A percentile compares a stretch with the other conserved stretches of the same genome.
These are phyloP conservation scores for Sporothrix pallida DNA, from an alignment of 2,329 filamentous ascomycete genomes.

Conservation along the genomic window DNA sequence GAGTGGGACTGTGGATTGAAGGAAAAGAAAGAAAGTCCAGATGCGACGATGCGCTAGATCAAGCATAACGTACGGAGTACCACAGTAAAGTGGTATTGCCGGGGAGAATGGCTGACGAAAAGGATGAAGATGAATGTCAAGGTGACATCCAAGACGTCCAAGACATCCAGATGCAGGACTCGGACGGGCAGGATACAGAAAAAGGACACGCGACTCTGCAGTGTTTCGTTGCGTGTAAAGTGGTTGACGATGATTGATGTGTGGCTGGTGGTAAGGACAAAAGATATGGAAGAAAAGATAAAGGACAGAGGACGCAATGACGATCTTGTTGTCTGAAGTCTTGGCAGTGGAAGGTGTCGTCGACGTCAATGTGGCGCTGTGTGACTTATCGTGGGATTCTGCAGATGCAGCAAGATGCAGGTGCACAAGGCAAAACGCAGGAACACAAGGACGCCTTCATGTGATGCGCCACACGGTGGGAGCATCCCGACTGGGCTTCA, in stretches of 20 bases:
- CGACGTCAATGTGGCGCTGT: too few species aligned
- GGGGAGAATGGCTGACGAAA: background rate
- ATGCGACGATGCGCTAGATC: slow-evolving; percentile 1
- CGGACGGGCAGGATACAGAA: too few species aligned
- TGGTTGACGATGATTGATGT: background rate
- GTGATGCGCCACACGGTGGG: background rate
- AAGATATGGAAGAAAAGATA: background rate
- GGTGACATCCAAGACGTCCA: slow-evolving; percentile 2
- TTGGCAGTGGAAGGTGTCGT: background rate
- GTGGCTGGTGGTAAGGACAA: background rate
- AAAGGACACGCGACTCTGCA: background rate
- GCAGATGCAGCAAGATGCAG: background rate
- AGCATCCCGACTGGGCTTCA: slow-evolving; percentile 5
- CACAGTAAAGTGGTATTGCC: background rate
- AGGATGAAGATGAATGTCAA: too few species aligned
- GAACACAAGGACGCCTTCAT: background rate
- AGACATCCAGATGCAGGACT: too few species aligned
- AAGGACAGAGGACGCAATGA: too few species aligned
- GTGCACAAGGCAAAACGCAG: background rate
- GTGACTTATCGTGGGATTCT: too few species aligned
- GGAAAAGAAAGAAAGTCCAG: background rate
- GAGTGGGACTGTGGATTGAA: too few species aligned
- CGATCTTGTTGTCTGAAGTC: too few species aligned
- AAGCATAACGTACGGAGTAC: slow-evolving; percentile 3
- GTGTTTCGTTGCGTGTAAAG: slow-evolving; percentile 14